A percentile compares a stretch with the other conserved stretches of the same genome.
Evolutionary conservation across 768 basidiomycete genomes (phyloP).

Genomic region (Serendipita indica): DNA sequence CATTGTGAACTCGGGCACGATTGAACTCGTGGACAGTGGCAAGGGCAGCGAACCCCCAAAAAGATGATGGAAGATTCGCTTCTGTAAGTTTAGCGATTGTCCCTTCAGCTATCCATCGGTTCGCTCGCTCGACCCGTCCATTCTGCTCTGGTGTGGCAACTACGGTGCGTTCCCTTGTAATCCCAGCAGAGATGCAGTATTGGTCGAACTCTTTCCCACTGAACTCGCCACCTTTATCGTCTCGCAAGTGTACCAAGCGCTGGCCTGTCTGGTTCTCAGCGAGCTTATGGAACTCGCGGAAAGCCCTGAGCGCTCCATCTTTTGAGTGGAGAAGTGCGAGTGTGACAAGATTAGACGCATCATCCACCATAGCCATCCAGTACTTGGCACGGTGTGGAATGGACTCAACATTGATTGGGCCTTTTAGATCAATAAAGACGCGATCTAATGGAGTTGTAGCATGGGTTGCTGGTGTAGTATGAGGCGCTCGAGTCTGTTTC

Average conservation of each 20-base stretch:
- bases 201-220: neutral
- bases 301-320: neutral
- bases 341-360: neutral
- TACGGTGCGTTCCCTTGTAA: neutral
- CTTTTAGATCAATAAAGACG: conserved; percentile 23
- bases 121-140: conserved; percentile 1
- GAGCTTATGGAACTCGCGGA: neutral
- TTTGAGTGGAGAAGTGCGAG: neutral
- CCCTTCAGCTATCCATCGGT: conserved; percentile 9
- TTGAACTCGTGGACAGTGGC: conserved; percentile 14
- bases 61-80: conserved; percentile 11
- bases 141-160: conserved; percentile 3
- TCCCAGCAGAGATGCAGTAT: neutral
- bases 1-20: conserved; percentile 11
- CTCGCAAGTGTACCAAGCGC: neutral
- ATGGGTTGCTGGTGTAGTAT: conserved; percentile 14
- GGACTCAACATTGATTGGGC: conserved; percentile 16
- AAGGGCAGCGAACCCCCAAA: conserved; percentile 15
- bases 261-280: conserved; percentile 4
- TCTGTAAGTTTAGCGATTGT: conserved; percentile 16
- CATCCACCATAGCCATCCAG: conserved; percentile 5
- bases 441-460: conserved; percentile 14
- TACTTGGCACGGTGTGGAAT: neutral
- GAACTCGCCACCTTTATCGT: conserved; percentile 8
- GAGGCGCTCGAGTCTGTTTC: conserved; percentile 24